These are phyloP conservation scores for Penicillium sp. DNA, from an alignment of 2,329 filamentous ascomycete species.

Conservation along the genomic window DNA sequence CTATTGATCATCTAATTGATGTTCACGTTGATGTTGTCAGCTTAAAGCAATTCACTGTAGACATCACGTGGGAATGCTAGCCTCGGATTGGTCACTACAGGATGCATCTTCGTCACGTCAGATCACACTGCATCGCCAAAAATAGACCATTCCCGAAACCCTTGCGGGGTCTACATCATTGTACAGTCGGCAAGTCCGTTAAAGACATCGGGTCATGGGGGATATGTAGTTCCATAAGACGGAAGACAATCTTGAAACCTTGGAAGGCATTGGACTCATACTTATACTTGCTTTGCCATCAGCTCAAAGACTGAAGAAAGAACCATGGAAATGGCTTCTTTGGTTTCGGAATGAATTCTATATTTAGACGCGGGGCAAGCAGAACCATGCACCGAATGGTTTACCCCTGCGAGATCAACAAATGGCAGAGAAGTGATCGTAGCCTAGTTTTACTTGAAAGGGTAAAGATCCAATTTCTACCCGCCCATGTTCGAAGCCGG, in stretches of 20 bases:
- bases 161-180: neutral
- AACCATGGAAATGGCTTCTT: neutral
- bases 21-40: neutral
- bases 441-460: neutral
- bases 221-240: neutral
- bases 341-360: neutral
- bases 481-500: neutral
- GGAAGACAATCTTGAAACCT: neutral
- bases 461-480: neutral
- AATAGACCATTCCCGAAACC: neutral
- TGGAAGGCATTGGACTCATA: neutral
- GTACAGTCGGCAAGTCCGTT: neutral
- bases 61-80: neutral
- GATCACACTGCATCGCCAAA: neutral
- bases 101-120: neutral
- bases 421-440: neutral
- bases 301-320: neutral
- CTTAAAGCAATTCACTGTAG: neutral
- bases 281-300: neutral
- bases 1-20: neutral
- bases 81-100: neutral
- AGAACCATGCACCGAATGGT: neutral
- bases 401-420: neutral
- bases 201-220: neutral
- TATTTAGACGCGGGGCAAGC: neutral